These are phyloP conservation scores for Arachis stenosperma DNA, from an alignment of 306 rosid species.

Conservation along the genomic window DNA sequence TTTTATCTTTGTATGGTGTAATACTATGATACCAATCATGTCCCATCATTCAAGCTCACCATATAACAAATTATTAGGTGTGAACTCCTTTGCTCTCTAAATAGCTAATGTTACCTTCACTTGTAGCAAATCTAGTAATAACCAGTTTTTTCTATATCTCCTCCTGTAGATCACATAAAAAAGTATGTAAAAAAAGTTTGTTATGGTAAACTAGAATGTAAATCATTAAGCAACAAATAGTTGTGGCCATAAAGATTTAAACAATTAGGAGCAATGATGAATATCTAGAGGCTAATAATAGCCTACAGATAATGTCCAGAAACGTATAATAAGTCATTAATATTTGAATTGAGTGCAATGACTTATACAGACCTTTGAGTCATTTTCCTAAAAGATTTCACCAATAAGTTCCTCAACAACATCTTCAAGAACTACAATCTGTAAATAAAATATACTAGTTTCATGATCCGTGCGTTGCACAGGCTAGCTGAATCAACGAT, in stretches of 20 bases:
- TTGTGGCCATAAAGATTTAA: conserved; percentile 2
- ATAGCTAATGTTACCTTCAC: conserved; percentile 1
- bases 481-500: too few relatives aligned
- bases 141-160: conserved; percentile 80
- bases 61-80: conserved; percentile 27
- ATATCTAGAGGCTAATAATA: neutral
- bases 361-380: conserved; percentile 70
- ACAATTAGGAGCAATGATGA: too few relatives aligned
- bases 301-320: conserved; percentile 2
- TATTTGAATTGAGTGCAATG: conserved; percentile 14
- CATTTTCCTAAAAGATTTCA: conserved; percentile 97
- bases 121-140: neutral
- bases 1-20: too few relatives aligned
- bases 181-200: conserved; percentile 16
- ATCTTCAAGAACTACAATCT: conserved; percentile 92
- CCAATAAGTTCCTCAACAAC: conserved; percentile 99
- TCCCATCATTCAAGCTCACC: too few relatives aligned
- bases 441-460: conserved; percentile 23
- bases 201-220: conserved; percentile 14
- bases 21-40: too few relatives aligned
- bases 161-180: conserved; percentile 60
- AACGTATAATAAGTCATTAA: conserved; percentile 1
- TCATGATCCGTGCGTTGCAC: too few relatives aligned
- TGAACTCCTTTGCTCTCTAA: conserved; percentile 23
- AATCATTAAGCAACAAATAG: conserved; percentile 28